Conservation (phyloP, 2,329 filamentous ascomycete genomes). For the Calonectria pteridis region DNA sequence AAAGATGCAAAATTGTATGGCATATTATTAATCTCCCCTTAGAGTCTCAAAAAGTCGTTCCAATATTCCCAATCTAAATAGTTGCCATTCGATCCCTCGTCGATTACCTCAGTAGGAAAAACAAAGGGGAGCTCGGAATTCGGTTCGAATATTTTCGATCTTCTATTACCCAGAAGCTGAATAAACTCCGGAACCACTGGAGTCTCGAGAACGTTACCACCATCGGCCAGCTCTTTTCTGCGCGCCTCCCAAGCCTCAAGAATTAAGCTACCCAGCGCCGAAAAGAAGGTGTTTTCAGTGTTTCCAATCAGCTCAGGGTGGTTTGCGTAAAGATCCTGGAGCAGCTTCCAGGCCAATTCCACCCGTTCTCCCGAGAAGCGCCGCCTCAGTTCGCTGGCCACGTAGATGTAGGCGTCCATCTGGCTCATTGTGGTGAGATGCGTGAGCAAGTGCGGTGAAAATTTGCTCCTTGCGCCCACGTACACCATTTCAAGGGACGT, state of each 20-base stretch:
- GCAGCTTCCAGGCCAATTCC: slow-evolving; percentile 42
- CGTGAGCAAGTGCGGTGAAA: slow-evolving; percentile 45
- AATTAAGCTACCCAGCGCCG: slow-evolving; percentile 28
- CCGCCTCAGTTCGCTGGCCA: slow-evolving; percentile 46
- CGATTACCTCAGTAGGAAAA: neutral
- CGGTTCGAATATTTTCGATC: neutral
- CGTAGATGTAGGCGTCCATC: slow-evolving; percentile 49
- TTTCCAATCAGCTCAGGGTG: slow-evolving; percentile 34
- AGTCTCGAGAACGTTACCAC: neutral
- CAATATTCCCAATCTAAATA: slow-evolving; percentile 38
- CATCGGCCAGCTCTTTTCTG: slow-evolving; percentile 1
- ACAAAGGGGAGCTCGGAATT: neutral
- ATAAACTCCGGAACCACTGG: slow-evolving; percentile 26
- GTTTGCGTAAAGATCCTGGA: slow-evolving; percentile 41
- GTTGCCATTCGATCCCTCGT: slow-evolving; percentile 4
- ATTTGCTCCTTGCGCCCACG: slow-evolving; percentile 39
- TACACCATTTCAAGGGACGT: slow-evolving; percentile 40
- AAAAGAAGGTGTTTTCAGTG: slow-evolving; percentile 13
- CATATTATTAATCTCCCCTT: neutral
- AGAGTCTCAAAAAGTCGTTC: slow-evolving; percentile 37
- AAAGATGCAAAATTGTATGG: neutral
- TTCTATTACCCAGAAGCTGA: slow-evolving; percentile 19
- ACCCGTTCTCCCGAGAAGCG: slow-evolving; percentile 35
- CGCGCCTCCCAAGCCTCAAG: slow-evolving; percentile 41
- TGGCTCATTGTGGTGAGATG: slow-evolving; percentile 44